Conservation (phyloP, 2,329 filamentous ascomycete species). For the Epichloe sp. region DNA sequence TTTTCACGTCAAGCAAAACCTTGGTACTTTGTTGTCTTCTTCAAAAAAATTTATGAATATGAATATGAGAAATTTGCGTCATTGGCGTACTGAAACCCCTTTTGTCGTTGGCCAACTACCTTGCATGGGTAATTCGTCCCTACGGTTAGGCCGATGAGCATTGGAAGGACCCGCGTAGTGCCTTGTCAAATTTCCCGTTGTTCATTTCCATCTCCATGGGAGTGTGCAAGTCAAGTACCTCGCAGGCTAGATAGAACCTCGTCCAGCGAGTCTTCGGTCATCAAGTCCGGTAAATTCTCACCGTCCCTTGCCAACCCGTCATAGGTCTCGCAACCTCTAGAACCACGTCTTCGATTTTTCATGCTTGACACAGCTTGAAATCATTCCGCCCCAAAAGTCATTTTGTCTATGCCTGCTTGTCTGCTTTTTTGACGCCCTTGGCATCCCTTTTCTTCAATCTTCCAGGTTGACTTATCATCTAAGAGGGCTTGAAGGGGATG, state of each 20-base stretch:
- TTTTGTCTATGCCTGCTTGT: not conserved
- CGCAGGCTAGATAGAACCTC: no score
- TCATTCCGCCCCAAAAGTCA: not conserved
- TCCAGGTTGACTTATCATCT: no score
- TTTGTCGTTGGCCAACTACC: no score
- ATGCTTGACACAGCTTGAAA: slow-evolving; percentile 1
- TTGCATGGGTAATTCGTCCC: no score
- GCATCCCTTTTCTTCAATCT: not conserved
- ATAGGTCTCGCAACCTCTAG: not conserved
- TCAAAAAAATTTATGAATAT: slow-evolving; percentile 13
- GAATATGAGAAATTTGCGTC: slow-evolving; percentile 14
- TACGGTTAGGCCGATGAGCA: no score
- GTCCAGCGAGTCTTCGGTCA: no score
- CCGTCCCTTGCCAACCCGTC: not conserved
- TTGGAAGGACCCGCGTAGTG: no score
- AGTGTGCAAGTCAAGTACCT: no score
- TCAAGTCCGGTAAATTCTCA: no score
- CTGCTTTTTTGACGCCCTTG: not conserved
- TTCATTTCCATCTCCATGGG: no score
- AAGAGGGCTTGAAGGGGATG: not conserved
- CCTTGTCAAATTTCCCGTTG: no score
- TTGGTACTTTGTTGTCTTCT: slow-evolving; percentile 5
- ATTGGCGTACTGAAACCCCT: slow-evolving; percentile 5
- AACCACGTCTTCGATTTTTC: not conserved
- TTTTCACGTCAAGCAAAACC: not conserved